These are phyloP conservation scores for Pyrus hybrid DNA, from an alignment of 331 rosid genomes.

Conservation along the genomic window DNA sequence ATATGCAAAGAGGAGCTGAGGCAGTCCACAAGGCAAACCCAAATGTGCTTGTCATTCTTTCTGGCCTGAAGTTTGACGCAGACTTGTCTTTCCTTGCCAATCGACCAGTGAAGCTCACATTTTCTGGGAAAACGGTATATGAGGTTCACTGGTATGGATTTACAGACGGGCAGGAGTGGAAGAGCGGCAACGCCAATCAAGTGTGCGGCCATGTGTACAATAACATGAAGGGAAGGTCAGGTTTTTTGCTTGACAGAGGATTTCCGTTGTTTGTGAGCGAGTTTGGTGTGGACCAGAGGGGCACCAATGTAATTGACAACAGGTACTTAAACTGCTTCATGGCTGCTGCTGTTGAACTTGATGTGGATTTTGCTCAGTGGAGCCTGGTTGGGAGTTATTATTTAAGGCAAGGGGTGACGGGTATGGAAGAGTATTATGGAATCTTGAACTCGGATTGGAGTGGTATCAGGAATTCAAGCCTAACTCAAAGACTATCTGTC, in stretches of 20 bases:
- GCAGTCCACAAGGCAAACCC: slow-evolving; percentile 78
- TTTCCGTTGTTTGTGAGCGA: slow-evolving; percentile 72
- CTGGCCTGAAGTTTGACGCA: slow-evolving; percentile 56
- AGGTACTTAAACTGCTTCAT: slow-evolving; percentile 66
- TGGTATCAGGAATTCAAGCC: slow-evolving; percentile 35
- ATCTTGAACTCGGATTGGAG: slow-evolving; percentile 53
- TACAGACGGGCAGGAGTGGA: slow-evolving; percentile 65
- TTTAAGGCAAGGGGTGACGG: slow-evolving; percentile 55
- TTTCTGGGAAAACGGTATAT: slow-evolving; percentile 47
- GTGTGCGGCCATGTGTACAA: slow-evolving; percentile 48
- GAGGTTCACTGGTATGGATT: slow-evolving; percentile 79
- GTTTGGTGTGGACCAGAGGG: slow-evolving; percentile 68
- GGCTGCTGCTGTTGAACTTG: slow-evolving; percentile 60
- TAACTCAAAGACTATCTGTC: slow-evolving; percentile 46
- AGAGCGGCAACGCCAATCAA: slow-evolving; percentile 58
- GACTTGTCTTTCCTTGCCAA: slow-evolving; percentile 52
- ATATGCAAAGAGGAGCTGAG: slow-evolving; percentile 85
- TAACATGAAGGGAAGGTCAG: slow-evolving; percentile 40
- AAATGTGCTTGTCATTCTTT: slow-evolving; percentile 62
- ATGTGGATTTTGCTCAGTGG: slow-evolving; percentile 82
- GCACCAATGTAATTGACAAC: slow-evolving; percentile 61
- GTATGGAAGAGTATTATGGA: slow-evolving; percentile 69
- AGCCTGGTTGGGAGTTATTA: slow-evolving; percentile 77
- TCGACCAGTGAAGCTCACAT: slow-evolving; percentile 42
- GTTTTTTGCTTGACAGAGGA: slow-evolving; percentile 54